Evolutionary conservation across 192 early-diverging fungal species (phyloP).

Genomic region (Coemansia pectinata): DNA sequence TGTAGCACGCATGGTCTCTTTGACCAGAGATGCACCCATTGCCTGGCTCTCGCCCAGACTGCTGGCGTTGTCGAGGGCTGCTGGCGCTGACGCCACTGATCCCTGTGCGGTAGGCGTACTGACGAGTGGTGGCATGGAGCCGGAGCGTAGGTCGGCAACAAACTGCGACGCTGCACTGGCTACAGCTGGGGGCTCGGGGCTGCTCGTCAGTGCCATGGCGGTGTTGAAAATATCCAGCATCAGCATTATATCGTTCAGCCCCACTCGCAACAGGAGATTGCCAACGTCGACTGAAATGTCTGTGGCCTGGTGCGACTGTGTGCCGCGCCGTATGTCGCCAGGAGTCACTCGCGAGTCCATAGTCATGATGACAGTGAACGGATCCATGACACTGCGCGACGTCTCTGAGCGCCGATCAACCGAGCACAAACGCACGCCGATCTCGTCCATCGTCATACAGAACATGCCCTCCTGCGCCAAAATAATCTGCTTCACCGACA

Average conservation of each 20-base stretch:
- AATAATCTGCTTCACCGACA: conserved; percentile 77
- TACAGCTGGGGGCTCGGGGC: conserved; percentile 3
- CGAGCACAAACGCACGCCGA: conserved; percentile 89
- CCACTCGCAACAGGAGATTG: conserved; percentile 77
- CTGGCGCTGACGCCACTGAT: background rate
- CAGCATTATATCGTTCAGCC: conserved; percentile 82
- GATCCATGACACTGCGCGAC: conserved; percentile 82
- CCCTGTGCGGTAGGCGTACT: background rate
- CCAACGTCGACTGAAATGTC: conserved; percentile 75
- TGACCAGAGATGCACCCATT: conserved; percentile 14
- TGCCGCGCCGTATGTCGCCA: conserved; percentile 39
- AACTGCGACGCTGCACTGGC: background rate
- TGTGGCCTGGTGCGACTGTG: conserved; percentile 56
- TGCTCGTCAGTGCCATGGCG: conserved; percentile 63
- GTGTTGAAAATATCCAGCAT: conserved; percentile 82
- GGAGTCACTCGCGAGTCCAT: conserved; percentile 72
- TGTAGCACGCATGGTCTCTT: conserved; percentile 50
- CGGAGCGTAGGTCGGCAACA: background rate
- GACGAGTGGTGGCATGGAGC: background rate
- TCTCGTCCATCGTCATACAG: conserved; percentile 72
- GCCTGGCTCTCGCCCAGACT: background rate
- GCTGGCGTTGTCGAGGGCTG: background rate
- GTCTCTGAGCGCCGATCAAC: conserved; percentile 84
- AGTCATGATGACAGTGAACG: conserved; percentile 78
- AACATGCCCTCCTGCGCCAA: conserved; percentile 77